Evolutionary conservation across 2,329 filamentous ascomycete genomes (phyloP).

Genomic region (Fusarium succisae): DNA sequence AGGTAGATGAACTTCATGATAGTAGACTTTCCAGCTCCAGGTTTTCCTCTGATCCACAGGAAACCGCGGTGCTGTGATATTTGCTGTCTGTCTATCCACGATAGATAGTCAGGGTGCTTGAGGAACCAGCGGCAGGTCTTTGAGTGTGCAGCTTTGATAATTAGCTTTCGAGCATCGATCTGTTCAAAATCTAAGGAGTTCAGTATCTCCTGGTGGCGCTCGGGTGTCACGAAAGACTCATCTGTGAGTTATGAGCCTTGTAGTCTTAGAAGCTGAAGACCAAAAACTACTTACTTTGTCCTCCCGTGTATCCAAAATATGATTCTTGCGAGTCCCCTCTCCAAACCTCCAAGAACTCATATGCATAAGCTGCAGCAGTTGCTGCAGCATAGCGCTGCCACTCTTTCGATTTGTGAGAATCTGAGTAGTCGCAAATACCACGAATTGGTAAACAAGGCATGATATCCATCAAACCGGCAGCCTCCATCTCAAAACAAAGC

Average conservation of each 20-base stretch:
- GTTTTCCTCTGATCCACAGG: conserved; percentile 59
- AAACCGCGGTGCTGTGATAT: conserved; percentile 42
- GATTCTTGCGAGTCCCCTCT: fast-evolving
- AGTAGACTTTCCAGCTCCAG: conserved; percentile 57
- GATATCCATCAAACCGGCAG: background rate
- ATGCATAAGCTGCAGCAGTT: background rate
- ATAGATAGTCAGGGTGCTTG: background rate
- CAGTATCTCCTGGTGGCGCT: conserved; percentile 14
- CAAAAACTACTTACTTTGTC: too few species aligned
- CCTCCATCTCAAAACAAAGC: background rate
- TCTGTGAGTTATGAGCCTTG: too few species aligned
- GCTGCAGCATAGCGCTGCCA: background rate
- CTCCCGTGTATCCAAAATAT: too few species aligned
- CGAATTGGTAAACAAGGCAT: background rate
- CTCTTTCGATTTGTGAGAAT: background rate
- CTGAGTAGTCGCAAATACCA: background rate
- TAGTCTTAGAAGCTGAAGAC: too few species aligned
- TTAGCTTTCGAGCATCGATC: conserved; percentile 49
- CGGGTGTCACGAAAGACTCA: too few species aligned
- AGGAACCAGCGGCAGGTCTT: conserved; percentile 37
- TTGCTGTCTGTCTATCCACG: conserved; percentile 1
- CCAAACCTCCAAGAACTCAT: background rate
- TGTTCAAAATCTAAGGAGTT: conserved; percentile 50
- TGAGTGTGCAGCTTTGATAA: conserved; percentile 48
- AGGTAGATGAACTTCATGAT: conserved; percentile 53